Percentiles rank a stretch among this genome's conserved stretches.
Evolutionary conservation across 1,139 yeast genomes (phyloP).

Genomic region (Suhomyces kunorum): DNA sequence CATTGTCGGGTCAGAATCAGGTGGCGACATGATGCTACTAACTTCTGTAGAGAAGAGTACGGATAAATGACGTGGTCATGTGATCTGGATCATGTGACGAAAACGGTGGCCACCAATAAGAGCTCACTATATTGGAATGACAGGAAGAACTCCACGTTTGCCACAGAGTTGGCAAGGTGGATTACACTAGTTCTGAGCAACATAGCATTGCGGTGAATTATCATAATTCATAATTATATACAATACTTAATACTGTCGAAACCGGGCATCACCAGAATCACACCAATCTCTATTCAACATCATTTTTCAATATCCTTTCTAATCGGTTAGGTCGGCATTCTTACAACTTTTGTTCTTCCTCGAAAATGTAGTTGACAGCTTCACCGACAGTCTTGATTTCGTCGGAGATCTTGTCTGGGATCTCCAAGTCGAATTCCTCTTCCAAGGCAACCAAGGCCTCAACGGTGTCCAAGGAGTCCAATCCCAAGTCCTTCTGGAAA

Average conservation of each 20-base stretch:
- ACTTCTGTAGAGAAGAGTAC: not conserved
- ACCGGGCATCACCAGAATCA: conserved; percentile 8
- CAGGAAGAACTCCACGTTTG: not conserved
- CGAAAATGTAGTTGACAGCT: conserved; percentile 60
- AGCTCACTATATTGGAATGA: not conserved
- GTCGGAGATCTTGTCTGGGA: conserved; percentile 68
- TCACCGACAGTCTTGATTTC: conserved; percentile 70
- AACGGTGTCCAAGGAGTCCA: conserved; percentile 70
- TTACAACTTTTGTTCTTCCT: conserved; percentile 50
- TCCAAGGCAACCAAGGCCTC: conserved; percentile 73
- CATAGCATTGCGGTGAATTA: conserved; percentile 11
- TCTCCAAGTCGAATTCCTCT: conserved; percentile 71
- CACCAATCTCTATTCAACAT: conserved; percentile 4
- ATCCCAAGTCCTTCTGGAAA: conserved; percentile 64
- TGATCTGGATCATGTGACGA: not conserved
- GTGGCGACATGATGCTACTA: not conserved
- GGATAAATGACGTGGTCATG: not conserved
- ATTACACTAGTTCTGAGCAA: not conserved
- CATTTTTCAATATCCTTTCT: conserved; percentile 5
- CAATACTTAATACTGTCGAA: conserved; percentile 12
- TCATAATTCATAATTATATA: conserved; percentile 14
- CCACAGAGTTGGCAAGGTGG: not conserved
- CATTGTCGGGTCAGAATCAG: not conserved
- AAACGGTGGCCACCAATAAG: not conserved
- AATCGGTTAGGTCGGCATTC: not conserved